A percentile compares a stretch with the other conserved stretches of the same genome.
Evolutionary conservation across 768 basidiomycete species (phyloP).

Genomic region (Rhodotorula toruloides): DNA sequence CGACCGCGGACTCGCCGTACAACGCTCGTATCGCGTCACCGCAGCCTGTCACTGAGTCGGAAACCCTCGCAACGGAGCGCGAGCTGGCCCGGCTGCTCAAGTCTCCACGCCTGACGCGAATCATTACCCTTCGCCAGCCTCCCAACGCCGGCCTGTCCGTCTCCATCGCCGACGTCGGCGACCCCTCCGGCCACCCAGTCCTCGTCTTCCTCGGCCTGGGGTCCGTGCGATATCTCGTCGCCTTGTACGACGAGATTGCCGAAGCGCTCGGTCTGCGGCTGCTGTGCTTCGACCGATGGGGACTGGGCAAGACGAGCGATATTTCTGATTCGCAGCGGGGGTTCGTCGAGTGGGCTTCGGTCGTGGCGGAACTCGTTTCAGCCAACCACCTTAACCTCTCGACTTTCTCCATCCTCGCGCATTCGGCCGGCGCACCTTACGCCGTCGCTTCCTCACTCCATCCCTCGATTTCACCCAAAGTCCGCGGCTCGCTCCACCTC

Average conservation of each 20-base stretch:
- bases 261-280: constrained; percentile 75
- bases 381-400: constrained; percentile 65
- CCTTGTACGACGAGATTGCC: constrained; percentile 94
- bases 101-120: constrained; percentile 65
- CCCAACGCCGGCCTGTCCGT: constrained; percentile 57
- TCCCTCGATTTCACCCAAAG: constrained; percentile 60
- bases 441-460: constrained; percentile 74
- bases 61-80: neutral
- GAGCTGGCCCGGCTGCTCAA: constrained; percentile 26
- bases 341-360: constrained; percentile 81
- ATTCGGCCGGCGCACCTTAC: constrained; percentile 92
- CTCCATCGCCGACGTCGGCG: constrained; percentile 84
- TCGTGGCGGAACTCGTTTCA: constrained; percentile 78
- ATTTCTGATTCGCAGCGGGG: constrained; percentile 59
- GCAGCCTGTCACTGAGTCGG: neutral
- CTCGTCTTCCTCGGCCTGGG: constrained; percentile 89
- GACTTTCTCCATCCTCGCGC: constrained; percentile 72
- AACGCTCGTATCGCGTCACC: constrained; percentile 1
- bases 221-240: constrained; percentile 89
- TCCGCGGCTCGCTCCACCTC: constrained; percentile 77
- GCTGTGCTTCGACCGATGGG: constrained; percentile 97
- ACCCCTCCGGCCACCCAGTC: constrained; percentile 75
- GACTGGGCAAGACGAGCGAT: constrained; percentile 77
- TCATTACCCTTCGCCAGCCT: constrained; percentile 69
- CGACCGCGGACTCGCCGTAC: neutral